Evolutionary conservation across 306 rosid genomes (phyloP).

Genomic region (Sicyos edulis): DNA sequence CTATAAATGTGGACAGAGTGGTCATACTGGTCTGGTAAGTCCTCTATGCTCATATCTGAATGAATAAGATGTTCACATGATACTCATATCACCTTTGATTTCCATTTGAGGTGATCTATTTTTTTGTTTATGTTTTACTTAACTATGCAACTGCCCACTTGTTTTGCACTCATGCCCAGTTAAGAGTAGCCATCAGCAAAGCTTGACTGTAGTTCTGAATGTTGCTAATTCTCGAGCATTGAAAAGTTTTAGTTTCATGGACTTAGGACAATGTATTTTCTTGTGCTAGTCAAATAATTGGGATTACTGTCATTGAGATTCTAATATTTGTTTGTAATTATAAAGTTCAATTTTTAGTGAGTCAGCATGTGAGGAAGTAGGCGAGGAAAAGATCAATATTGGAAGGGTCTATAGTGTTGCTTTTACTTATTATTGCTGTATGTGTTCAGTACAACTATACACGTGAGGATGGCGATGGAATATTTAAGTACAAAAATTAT

Average conservation of each 20-base stretch:
- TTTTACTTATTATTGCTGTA: background rate
- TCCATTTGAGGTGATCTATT: background rate
- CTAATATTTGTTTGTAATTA: background rate
- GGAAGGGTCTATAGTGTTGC: background rate
- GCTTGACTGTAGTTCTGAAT: background rate
- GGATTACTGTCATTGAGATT: background rate
- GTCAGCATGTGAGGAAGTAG: background rate
- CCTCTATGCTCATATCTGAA: background rate
- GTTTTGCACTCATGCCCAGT: background rate
- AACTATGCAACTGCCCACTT: background rate
- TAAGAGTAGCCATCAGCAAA: background rate
- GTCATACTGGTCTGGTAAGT: constrained; percentile 92
- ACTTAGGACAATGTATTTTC: background rate
- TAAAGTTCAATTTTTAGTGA: background rate
- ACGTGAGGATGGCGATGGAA: background rate
- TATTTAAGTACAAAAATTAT: background rate
- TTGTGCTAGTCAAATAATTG: background rate
- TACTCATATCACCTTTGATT: constrained; percentile 1
- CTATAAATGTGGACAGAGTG: constrained; percentile 75
- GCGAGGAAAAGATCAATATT: background rate
- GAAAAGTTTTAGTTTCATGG: background rate
- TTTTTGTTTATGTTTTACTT: background rate
- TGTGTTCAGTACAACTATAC: background rate
- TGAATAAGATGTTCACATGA: background rate
- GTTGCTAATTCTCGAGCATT: background rate